Base-by-base conservation (phyloP, 805 yeast genomes). In the Suhomyces faveliae region DNA sequence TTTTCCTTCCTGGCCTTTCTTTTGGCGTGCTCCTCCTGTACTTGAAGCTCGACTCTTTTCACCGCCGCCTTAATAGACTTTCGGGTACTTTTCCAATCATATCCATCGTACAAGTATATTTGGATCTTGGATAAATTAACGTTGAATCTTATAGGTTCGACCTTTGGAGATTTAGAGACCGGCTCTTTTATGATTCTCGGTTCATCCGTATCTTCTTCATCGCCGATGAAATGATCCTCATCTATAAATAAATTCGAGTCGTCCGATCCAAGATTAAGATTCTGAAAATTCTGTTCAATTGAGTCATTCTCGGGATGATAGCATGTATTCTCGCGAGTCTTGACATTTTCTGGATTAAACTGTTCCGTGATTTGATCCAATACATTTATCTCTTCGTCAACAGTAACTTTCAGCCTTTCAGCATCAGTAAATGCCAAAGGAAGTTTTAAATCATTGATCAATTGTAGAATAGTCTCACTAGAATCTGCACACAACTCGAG, bases 81-180 rank as follows among this genome's bases (percentile, higher is more conserved):
- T 48, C 96, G 76, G 0, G 98, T 89, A 38, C 80, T 79, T 47
- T 78, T 78, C 95, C 97, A 90, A 57, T 94, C 98, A 60, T 84
- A 94, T 0, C 99, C 99, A 68, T 94, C 99, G 62, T 79, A 83
- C 15, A 92, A 66, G 43, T 73, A 78, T 2, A 86, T 57, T 1
- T 57, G 60, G 0, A 72, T 64, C 42, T 74, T 74, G 2, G 74
- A 61, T 4, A 76, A 58, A 39, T 70, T 68, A 7, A 73, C 49
- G 35, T 66, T 66, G 19, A 72, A 8, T 25, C 52, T 57, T 5
- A 68, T 49, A 1, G 70, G 69, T 23, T 57, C 51, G 2, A 60
- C 57, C 3, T 42, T 38, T 6, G 15, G 3, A 5, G 30, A 27
- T n/a, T 27, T n/a, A 43, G 7, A 3, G 3, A 8, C 15, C 30